Evolutionary conservation across 257 asterid species (phyloP), one percentile per base, ranked within the genome.

Genomic region (Solanum clarkiae): DNA sequence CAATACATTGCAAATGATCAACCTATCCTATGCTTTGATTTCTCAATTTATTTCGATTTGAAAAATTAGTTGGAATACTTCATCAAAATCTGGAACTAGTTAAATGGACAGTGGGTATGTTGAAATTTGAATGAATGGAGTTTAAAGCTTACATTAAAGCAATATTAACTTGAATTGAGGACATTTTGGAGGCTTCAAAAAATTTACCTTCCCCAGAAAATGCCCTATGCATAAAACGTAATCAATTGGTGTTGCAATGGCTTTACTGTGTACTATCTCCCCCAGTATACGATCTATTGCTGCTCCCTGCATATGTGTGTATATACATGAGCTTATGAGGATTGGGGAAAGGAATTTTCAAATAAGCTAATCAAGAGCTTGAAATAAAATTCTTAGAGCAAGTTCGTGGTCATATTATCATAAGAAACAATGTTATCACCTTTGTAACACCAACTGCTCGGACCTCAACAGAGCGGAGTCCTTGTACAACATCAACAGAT

Each of bases 391-490:
- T 63, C 15, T 32, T 54, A 44, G 26, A 24, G 36, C 12, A 14
- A 82, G 16, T 57, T 45, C 40, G 24, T 60, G 18, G 45, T 20
- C 45, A 84, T 26, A 47, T 59, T 60, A 56, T 12, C 3, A 54
- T 11, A 68, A 10, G 51, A 79, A 86, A 47, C 65, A 56, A 77
- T 81, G 56, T 75, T 62, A 80, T 80, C 87, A 94, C 99, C 98
- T 96, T 96, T 55, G 98, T 95, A 85, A 96, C 98, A 44, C 99
- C 99, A 77, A 95, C 97, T 22, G 98, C 95, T 88, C 98, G 95
- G 69, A 95, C 98, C 91, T 96, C 99, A 86, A 96, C 97, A 1
- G 99, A 94, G 53, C 93, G 93, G 88, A 93, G 92, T 80, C 99
- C 99, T 90, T 96, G 98, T 88, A 93, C 98, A 83, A 96, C 98